phyloP scores from a whole-genome alignment of 176 grass and related monocot species.

The Oryza officinalis region DNA sequence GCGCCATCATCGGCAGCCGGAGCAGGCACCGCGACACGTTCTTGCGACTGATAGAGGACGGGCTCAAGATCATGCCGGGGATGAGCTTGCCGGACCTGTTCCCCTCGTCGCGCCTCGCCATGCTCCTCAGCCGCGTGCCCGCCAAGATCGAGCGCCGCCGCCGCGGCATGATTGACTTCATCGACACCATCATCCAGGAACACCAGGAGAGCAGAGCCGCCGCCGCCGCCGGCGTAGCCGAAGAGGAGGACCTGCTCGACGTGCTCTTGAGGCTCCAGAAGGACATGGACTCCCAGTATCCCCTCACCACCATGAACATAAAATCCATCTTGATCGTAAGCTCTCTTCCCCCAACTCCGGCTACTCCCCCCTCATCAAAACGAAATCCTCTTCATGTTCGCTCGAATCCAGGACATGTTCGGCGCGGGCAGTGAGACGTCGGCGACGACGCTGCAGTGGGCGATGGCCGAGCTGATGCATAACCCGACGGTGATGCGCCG shows the following conservation, averaged over 20 bases:
- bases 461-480: conserved; percentile 44
- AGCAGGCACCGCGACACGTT: conserved; percentile 36
- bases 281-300: conserved; percentile 31
- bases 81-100: conserved; percentile 60
- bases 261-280: conserved; percentile 51
- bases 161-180: conserved; percentile 19
- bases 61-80: conserved; percentile 42
- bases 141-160: conserved; percentile 21
- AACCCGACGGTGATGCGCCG: conserved; percentile 33
- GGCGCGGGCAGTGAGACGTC: conserved; percentile 51
- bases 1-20: conserved; percentile 50
- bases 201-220: conserved; percentile 25
- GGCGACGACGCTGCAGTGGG: conserved; percentile 42
- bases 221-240: not conserved
- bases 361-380: not conserved
- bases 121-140: conserved; percentile 33
- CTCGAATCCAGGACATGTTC: conserved; percentile 46
- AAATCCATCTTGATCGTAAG: conserved; percentile 54
- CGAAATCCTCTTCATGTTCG: no score
- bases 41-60: conserved; percentile 20
- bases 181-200: conserved; percentile 46
- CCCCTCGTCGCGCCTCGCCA: conserved; percentile 51
- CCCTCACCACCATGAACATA: conserved; percentile 57
- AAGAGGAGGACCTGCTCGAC: conserved; percentile 47
- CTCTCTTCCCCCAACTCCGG: not conserved